Percentiles rank a stretch among this genome's conserved stretches.
Evolutionary conservation across 2,329 filamentous ascomycete species (phyloP).

Genomic region (Talaromyces pinophilus): DNA sequence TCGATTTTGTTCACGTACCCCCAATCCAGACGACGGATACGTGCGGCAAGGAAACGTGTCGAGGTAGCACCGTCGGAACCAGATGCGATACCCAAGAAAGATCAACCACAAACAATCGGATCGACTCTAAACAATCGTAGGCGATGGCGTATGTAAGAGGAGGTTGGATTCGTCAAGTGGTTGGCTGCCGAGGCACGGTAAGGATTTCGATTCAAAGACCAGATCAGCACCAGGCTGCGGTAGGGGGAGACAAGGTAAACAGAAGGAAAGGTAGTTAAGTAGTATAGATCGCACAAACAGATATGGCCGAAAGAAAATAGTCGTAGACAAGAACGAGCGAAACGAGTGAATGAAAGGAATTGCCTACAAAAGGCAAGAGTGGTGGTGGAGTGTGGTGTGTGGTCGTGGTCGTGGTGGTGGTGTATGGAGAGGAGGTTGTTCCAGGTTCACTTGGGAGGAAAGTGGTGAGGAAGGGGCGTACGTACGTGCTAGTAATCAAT

Average conservation of each 20-base stretch:
- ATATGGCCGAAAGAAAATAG: constrained; percentile 11
- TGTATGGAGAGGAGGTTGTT: constrained; percentile 4
- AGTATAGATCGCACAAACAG: constrained; percentile 7
- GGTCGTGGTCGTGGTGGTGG: neutral
- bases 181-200: constrained; percentile 17
- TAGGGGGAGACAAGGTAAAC: constrained; percentile 22
- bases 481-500: neutral
- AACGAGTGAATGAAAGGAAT: constrained; percentile 25
- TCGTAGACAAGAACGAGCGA: constrained; percentile 2
- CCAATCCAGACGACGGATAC: constrained; percentile 20
- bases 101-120: neutral
- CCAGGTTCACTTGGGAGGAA: neutral
- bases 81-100: neutral
- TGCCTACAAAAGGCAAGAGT: constrained; percentile 5
- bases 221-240: constrained; percentile 24
- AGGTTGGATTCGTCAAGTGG: constrained; percentile 15
- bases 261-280: constrained; percentile 22
- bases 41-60: constrained; percentile 9
- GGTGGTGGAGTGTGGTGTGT: constrained; percentile 11
- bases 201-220: constrained; percentile 15
- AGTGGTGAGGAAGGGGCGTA: constrained; percentile 11
- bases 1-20: constrained; percentile 27
- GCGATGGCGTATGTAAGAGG: neutral
- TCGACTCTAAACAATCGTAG: neutral
- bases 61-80: neutral